Conservation (phyloP, 305 asterid genomes). For the Fraxinus dipetala region DNA sequence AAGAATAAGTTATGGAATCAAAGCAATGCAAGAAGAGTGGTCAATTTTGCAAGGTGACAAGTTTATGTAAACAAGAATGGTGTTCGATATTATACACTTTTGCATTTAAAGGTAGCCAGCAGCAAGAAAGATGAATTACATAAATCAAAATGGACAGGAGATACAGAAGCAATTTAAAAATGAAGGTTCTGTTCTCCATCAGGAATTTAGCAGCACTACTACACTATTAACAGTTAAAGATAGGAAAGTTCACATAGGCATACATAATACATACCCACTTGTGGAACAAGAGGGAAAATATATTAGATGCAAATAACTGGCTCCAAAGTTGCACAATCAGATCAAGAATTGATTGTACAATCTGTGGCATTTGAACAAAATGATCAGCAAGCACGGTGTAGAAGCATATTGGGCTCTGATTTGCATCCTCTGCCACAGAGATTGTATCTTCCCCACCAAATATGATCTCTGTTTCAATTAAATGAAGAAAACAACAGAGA, state of each 20-base stretch:
- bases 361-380: constrained; percentile 54
- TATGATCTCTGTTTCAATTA: constrained; percentile 54
- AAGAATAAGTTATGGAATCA: not conserved
- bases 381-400: constrained; percentile 74
- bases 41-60: constrained; percentile 8
- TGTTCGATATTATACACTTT: not conserved
- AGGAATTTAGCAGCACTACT: constrained; percentile 8
- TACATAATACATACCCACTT: constrained; percentile 68
- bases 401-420: constrained; percentile 69
- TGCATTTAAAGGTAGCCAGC: not conserved
- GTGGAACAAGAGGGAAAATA: constrained; percentile 77
- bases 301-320: constrained; percentile 85
- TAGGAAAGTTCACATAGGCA: constrained; percentile 8
- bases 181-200: not conserved
- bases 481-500: constrained; percentile 11
- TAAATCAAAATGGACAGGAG: not conserved
- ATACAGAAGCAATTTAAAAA: constrained; percentile 3
- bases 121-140: not conserved
- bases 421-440: constrained; percentile 39
- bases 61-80: not conserved
- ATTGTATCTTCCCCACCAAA: constrained; percentile 55
- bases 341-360: constrained; percentile 73
- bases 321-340: constrained; percentile 90
- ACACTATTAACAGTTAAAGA: constrained; percentile 2
- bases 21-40: not conserved